phyloP scores from a whole-genome alignment of 2,329 filamentous ascomycete genomes.

The Paraphoma chrysanthemicola region DNA sequence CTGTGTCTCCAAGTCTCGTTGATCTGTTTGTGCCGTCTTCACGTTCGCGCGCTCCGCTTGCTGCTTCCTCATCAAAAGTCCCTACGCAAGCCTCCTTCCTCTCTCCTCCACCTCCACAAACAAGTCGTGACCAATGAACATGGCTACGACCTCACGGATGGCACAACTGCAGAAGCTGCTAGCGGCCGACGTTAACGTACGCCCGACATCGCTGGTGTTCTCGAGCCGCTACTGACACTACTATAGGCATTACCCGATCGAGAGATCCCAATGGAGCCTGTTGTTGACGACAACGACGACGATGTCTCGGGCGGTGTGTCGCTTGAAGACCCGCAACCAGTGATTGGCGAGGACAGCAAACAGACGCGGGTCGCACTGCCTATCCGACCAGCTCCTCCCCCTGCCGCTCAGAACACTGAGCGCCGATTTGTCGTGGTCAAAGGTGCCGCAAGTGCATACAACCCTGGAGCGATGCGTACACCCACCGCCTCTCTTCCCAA shows the following conservation, averaged over 20 bases:
- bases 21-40: background rate
- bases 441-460: slow-evolving; percentile 31
- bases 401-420: slow-evolving; percentile 18
- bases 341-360: slow-evolving; percentile 11
- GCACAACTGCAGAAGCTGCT: slow-evolving; percentile 28
- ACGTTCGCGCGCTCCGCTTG: background rate
- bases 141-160: slow-evolving; percentile 31
- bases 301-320: slow-evolving; percentile 28
- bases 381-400: slow-evolving; percentile 1
- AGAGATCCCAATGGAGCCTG: slow-evolving; percentile 5
- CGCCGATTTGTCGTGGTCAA: slow-evolving; percentile 29
- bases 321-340: slow-evolving; percentile 9
- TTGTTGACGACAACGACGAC: slow-evolving; percentile 17
- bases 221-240: background rate
- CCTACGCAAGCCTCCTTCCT: background rate
- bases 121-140: slow-evolving; percentile 7
- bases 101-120: background rate
- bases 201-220: background rate
- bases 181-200: slow-evolving; percentile 26
- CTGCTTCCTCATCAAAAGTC: background rate
- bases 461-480: slow-evolving; percentile 16
- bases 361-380: slow-evolving; percentile 1
- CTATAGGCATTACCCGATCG: slow-evolving; percentile 30
- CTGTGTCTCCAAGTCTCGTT: too few species aligned
- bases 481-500: slow-evolving; percentile 4